These are phyloP conservation scores for Tetrapisispora taiwanensis DNA, from an alignment of 805 yeast species.

Conservation along the genomic window DNA sequence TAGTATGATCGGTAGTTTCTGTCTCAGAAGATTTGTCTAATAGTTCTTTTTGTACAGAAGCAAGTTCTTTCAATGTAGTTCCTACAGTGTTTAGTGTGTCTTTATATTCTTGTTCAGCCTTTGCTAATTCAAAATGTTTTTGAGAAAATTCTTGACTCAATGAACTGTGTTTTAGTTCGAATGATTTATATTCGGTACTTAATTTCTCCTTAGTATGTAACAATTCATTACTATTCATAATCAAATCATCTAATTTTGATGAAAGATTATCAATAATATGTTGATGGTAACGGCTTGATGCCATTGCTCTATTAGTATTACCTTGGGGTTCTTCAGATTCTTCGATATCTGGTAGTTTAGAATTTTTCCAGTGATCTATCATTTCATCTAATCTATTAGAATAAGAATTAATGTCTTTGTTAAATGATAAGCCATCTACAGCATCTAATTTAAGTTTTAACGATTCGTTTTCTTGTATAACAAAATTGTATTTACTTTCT, in stretches of 20 bases:
- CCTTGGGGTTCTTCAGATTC: neutral
- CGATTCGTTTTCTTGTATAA: conserved; percentile 36
- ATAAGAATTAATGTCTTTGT: conserved; percentile 20
- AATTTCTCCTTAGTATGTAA: conserved; percentile 29
- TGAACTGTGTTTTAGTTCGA: conserved; percentile 23
- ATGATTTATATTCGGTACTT: conserved; percentile 23
- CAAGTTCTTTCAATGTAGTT: conserved; percentile 66
- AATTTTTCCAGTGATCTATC: conserved; percentile 19
- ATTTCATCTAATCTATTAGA: conserved; percentile 23
- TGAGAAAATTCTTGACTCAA: conserved; percentile 17
- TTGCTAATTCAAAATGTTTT: conserved; percentile 30
- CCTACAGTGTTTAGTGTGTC: conserved; percentile 62
- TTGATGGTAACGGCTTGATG: conserved; percentile 14
- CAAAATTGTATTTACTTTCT: conserved; percentile 36
- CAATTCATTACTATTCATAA: conserved; percentile 37
- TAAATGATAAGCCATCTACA: conserved; percentile 24
- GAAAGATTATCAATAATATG: conserved; percentile 37
- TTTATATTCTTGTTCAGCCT: conserved; percentile 55
- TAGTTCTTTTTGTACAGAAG: conserved; percentile 62
- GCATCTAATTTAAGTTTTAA: conserved; percentile 32
- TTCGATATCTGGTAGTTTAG: conserved; percentile 5
- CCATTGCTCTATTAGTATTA: conserved; percentile 2
- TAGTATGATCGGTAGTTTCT: neutral
- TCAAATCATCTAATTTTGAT: conserved; percentile 45
- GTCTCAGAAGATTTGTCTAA: neutral